phyloP scores from a whole-genome alignment of 805 yeast genomes.

The Kodamaea kaohsiungensis region DNA sequence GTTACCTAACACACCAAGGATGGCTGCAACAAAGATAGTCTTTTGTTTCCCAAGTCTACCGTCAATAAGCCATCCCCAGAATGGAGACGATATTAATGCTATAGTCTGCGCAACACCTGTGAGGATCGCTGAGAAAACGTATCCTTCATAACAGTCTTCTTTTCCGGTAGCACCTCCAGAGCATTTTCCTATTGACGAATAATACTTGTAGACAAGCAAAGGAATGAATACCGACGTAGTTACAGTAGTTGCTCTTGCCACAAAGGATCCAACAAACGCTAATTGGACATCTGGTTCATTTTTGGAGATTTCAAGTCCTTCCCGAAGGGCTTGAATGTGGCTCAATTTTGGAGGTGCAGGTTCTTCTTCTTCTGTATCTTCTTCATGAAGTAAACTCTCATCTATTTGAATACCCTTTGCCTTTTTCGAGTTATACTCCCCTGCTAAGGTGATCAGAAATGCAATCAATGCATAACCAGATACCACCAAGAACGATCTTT shows the following conservation, averaged over 20 bases:
- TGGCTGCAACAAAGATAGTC: constrained; percentile 38
- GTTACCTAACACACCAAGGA: constrained; percentile 47
- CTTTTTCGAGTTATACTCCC: constrained; percentile 46
- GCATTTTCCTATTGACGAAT: constrained; percentile 52
- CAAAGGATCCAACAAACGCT: constrained; percentile 62
- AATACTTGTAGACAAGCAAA: constrained; percentile 58
- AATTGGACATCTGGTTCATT: constrained; percentile 19
- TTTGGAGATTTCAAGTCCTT: constrained; percentile 15
- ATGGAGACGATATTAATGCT: constrained; percentile 61
- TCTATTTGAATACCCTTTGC: constrained; percentile 23
- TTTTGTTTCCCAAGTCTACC: constrained; percentile 27
- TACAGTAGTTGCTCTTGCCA: constrained; percentile 64
- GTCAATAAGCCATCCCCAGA: constrained; percentile 63
- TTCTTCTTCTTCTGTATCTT: neutral
- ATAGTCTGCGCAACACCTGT: constrained; percentile 66
- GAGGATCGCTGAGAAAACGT: constrained; percentile 63
- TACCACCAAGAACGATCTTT: constrained; percentile 49
- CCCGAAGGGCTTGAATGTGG: neutral
- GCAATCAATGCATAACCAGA: constrained; percentile 42
- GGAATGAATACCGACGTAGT: constrained; percentile 63
- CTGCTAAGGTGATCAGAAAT: constrained; percentile 39
- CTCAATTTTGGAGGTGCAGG: neutral
- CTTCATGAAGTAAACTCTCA: constrained; percentile 20
- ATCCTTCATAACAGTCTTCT: constrained; percentile 60
- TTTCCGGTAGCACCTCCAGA: constrained; percentile 17